Conservation (phyloP, 2,329 filamentous ascomycete genomes). For the Graphilbum fragrans region DNA sequence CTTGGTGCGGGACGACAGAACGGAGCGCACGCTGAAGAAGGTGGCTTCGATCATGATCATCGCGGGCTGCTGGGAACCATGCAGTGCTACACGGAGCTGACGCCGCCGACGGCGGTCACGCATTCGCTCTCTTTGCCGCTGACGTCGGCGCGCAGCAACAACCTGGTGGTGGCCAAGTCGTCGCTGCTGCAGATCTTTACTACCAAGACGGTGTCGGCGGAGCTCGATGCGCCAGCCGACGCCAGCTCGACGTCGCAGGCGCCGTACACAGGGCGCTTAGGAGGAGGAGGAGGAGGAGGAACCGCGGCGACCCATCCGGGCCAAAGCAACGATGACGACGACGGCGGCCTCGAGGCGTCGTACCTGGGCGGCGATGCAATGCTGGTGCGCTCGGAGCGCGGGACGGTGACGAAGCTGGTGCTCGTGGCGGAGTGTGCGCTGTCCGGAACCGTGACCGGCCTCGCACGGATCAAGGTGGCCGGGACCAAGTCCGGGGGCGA, state of each 20-base stretch:
- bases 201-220: constrained; percentile 53
- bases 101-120: constrained; percentile 87
- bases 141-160: constrained; percentile 60
- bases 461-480: constrained; percentile 64
- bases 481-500: constrained; percentile 71
- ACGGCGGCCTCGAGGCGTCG: constrained; percentile 53
- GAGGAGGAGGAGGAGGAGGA: constrained; percentile 22
- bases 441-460: constrained; percentile 70
- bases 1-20: too few relatives aligned
- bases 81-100: constrained; percentile 97
- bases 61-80: constrained; percentile 32
- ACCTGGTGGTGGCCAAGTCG: constrained; percentile 83
- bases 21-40: too few relatives aligned
- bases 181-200: constrained; percentile 88
- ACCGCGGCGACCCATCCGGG: constrained; percentile 25
- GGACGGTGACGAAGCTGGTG: constrained; percentile 63
- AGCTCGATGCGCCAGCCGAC: constrained; percentile 38
- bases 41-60: not conserved
- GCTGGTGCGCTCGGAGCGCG: constrained; percentile 48
- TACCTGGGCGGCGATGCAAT: constrained; percentile 53
- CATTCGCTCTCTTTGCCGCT: constrained; percentile 75
- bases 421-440: constrained; percentile 76
- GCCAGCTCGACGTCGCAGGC: constrained; percentile 20
- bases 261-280: too few relatives aligned
- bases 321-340: constrained; percentile 43